phyloP scores from a whole-genome alignment of 208 protist species.

The Trypanosoma avium region DNA sequence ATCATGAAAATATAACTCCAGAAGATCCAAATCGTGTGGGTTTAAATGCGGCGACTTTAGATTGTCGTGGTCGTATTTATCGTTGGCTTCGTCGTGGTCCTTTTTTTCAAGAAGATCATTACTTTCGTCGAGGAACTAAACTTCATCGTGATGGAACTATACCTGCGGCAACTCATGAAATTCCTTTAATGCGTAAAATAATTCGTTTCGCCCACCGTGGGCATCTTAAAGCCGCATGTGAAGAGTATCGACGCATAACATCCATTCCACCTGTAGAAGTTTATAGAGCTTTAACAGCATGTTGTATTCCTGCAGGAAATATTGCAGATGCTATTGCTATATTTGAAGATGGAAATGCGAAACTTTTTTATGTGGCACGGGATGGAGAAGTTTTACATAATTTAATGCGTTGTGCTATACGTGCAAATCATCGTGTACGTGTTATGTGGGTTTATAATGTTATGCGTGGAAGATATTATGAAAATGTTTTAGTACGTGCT shows the following conservation, averaged over 20 bases:
- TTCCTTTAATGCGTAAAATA: slow-evolving; percentile 76
- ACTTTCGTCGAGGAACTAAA: slow-evolving; percentile 76
- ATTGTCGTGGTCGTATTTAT: slow-evolving; percentile 86
- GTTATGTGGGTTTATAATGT: slow-evolving; percentile 91
- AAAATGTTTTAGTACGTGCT: slow-evolving; percentile 81
- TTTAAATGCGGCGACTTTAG: slow-evolving; percentile 86
- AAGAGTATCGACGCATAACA: slow-evolving; percentile 86
- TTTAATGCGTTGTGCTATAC: slow-evolving; percentile 79
- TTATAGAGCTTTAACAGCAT: slow-evolving; percentile 81
- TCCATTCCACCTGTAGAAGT: slow-evolving; percentile 86
- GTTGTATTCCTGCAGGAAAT: slow-evolving; percentile 69
- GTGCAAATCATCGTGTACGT: slow-evolving; percentile 73
- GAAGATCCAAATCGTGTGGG: slow-evolving; percentile 87
- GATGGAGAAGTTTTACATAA: slow-evolving; percentile 87
- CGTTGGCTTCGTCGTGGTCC: slow-evolving; percentile 88
- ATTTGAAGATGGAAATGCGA: slow-evolving; percentile 84
- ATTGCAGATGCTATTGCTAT: slow-evolving; percentile 88
- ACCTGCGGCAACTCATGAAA: slow-evolving; percentile 61
- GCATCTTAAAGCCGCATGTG: slow-evolving; percentile 85
- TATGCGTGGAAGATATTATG: slow-evolving; percentile 82
- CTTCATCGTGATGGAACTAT: slow-evolving; percentile 52
- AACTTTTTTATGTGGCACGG: slow-evolving; percentile 81
- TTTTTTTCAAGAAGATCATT: slow-evolving; percentile 89
- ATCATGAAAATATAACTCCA: slow-evolving; percentile 86
- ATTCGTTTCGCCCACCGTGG: slow-evolving; percentile 67